These are phyloP conservation scores for Amaranthus tricolor DNA, from an alignment of 179 eudicot species.

Conservation along the genomic window DNA sequence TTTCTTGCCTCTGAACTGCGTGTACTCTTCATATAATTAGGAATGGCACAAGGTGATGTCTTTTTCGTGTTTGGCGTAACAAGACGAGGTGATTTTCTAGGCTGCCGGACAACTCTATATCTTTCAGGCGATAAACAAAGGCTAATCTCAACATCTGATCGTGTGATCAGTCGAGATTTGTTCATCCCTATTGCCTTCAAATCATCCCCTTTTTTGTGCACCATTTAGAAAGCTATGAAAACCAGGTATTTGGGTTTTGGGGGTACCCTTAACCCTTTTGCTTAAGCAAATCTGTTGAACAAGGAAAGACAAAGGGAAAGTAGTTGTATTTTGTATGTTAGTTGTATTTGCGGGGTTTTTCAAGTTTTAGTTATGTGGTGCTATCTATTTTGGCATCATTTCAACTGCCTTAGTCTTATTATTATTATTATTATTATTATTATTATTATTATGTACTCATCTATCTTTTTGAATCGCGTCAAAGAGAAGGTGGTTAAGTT, in stretches of 20 bases:
- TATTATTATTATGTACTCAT: no score
- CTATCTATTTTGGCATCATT: constrained; percentile 26
- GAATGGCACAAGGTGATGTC: constrained; percentile 27
- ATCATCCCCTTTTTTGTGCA: no score
- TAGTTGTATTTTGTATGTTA: no score
- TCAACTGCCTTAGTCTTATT: no score
- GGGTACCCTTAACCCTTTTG: no score
- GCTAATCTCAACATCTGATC: constrained; percentile 30
- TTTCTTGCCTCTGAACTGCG: constrained; percentile 65
- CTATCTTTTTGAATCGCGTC: no score
- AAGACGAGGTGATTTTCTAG: constrained; percentile 31
- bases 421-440: no score
- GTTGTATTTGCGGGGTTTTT: not conserved
- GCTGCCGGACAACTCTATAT: constrained; percentile 21
- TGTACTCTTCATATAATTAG: constrained; percentile 80
- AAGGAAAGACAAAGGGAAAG: no score
- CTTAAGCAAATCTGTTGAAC: no score
- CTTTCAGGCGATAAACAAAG: constrained; percentile 18
- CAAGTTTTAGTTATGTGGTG: constrained; percentile 8
- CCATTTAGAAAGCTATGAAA: no score
- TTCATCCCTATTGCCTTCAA: constrained; percentile 46
- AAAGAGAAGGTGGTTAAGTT: no score
- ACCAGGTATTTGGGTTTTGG: no score
- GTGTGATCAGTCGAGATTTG: constrained; percentile 51
- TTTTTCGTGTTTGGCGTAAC: constrained; percentile 23